A percentile compares a stretch with the other conserved stretches of the same genome.
These are phyloP conservation scores for Lomentospora prolificans DNA, from an alignment of 2,329 filamentous ascomycete genomes.

Conservation along the genomic window DNA sequence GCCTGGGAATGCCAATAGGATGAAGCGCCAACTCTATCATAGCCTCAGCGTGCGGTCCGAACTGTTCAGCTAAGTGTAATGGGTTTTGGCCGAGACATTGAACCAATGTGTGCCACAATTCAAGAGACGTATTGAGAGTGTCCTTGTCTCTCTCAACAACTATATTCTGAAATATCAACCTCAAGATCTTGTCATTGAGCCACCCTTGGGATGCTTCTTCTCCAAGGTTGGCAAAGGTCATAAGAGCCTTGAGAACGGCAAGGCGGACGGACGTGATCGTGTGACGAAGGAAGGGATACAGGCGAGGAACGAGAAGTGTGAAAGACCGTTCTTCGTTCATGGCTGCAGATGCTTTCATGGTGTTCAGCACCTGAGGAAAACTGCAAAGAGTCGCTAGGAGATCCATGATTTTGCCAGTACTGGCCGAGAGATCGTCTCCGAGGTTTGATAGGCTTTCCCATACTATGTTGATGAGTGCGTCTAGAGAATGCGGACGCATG, in stretches of 20 bases:
- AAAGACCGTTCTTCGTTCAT: slow-evolving; percentile 83
- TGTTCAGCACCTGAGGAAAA: slow-evolving; percentile 82
- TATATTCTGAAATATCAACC: slow-evolving; percentile 89
- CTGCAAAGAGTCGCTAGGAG: slow-evolving; percentile 89
- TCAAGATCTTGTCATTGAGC: slow-evolving; percentile 81
- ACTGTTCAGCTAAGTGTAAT: slow-evolving; percentile 59
- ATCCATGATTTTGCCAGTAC: slow-evolving; percentile 98
- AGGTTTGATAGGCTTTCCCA: slow-evolving; percentile 96
- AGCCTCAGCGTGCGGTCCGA: slow-evolving; percentile 66
- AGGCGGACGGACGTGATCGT: slow-evolving; percentile 94
- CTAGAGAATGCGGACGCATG: slow-evolving; percentile 67
- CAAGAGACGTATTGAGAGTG: slow-evolving; percentile 71
- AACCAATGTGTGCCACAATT: slow-evolving; percentile 77
- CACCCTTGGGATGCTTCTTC: slow-evolving; percentile 74
- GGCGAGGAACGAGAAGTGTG: slow-evolving; percentile 78
- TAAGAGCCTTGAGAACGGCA: slow-evolving; percentile 82
- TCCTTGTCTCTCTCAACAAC: slow-evolving; percentile 83
- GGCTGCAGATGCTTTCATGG: slow-evolving; percentile 85
- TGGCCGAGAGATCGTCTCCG: slow-evolving; percentile 94
- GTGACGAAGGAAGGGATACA: slow-evolving; percentile 93
- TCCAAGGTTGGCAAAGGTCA: slow-evolving; percentile 85
- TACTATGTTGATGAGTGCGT: slow-evolving; percentile 81
- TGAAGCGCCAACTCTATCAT: slow-evolving; percentile 78
- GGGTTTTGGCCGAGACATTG: slow-evolving; percentile 56
- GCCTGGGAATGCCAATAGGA: slow-evolving; percentile 82